phyloP scores from a whole-genome alignment of 2,329 filamentous ascomycete species.

The Penicillium glabrum region DNA sequence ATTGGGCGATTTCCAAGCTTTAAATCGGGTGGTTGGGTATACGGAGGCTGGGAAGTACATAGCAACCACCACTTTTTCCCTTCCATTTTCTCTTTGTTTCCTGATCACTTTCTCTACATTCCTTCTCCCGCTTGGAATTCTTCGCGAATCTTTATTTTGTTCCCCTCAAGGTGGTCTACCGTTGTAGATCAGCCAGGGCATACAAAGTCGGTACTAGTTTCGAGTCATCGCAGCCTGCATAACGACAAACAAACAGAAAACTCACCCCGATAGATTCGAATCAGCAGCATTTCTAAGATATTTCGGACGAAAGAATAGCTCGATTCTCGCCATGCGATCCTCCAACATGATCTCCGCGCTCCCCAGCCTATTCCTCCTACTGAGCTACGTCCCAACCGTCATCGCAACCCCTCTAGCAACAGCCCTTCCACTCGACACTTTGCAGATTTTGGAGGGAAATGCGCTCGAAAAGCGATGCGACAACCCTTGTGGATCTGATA shows the following conservation, averaged over 20 bases:
- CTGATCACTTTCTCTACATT: conserved; percentile 15
- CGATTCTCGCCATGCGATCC: conserved; percentile 30
- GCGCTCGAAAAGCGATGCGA: conserved; percentile 41
- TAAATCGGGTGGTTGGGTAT: conserved; percentile 39
- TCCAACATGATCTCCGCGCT: conserved; percentile 25
- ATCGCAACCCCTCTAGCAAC: conserved; percentile 32
- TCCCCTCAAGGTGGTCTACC: conserved; percentile 8
- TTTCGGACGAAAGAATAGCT: conserved; percentile 1
- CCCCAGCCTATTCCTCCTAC: conserved; percentile 30
- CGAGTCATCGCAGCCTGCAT: conserved; percentile 4
- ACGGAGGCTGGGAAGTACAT: conserved; percentile 32
- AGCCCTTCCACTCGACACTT: conserved; percentile 3
- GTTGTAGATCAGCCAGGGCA: conserved; percentile 10
- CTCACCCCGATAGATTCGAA: conserved; percentile 2
- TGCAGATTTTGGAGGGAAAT: conserved; percentile 6
- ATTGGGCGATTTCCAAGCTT: conserved; percentile 14
- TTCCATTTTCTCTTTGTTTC: conserved; percentile 8
- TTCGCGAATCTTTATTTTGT: conserved; percentile 3
- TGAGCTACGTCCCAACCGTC: conserved; percentile 17
- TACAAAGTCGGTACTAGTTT: conserved; percentile 6
- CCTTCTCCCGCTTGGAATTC: conserved; percentile 6
- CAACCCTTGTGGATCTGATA: conserved; percentile 54
- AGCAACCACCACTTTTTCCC: conserved; percentile 13
- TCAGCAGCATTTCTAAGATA: background rate
- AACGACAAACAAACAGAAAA: conserved; percentile 1